Evolutionary conservation across 257 asterid species (phyloP).

Genomic region (Lantana camara): DNA sequence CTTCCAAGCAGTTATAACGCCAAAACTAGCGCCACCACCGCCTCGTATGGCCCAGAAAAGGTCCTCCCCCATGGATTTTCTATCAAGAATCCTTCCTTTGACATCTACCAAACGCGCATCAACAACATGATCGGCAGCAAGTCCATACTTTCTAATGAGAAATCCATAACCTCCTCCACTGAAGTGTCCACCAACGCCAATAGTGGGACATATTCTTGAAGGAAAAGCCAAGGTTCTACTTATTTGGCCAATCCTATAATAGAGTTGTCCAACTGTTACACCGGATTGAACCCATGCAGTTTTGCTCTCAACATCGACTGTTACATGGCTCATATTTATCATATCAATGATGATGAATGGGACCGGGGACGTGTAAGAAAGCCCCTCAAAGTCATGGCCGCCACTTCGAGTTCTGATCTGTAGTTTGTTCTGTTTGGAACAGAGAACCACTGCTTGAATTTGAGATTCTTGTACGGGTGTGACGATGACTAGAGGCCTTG

Average conservation of each 20-base stretch:
- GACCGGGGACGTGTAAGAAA: constrained; percentile 18
- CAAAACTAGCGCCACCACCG: constrained; percentile 30
- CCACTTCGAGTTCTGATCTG: constrained; percentile 32
- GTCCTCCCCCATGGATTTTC: constrained; percentile 30
- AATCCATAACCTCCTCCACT: constrained; percentile 37
- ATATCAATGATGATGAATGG: constrained; percentile 28
- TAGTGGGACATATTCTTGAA: constrained; percentile 28
- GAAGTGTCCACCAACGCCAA: constrained; percentile 31
- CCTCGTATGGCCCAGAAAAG: constrained; percentile 36
- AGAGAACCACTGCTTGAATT: not conserved
- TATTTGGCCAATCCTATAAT: constrained; percentile 23
- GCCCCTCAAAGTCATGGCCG: constrained; percentile 33
- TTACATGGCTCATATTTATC: constrained; percentile 21
- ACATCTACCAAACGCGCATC: constrained; percentile 25
- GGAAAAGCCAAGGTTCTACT: constrained; percentile 27
- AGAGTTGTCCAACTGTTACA: constrained; percentile 24
- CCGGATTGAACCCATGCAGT: constrained; percentile 29
- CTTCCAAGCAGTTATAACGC: constrained; percentile 24
- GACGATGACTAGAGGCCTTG: constrained; percentile 13
- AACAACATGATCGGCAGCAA: constrained; percentile 25
- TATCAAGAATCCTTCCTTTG: constrained; percentile 23
- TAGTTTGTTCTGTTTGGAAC: constrained; percentile 10
- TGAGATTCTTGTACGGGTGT: constrained; percentile 17
- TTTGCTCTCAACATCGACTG: constrained; percentile 16
- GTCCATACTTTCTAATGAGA: constrained; percentile 25